Percentiles rank a stretch among this genome's conserved stretches.
phyloP scores from a whole-genome alignment of 345 rosid species.

The Hirschfeldia incana region DNA sequence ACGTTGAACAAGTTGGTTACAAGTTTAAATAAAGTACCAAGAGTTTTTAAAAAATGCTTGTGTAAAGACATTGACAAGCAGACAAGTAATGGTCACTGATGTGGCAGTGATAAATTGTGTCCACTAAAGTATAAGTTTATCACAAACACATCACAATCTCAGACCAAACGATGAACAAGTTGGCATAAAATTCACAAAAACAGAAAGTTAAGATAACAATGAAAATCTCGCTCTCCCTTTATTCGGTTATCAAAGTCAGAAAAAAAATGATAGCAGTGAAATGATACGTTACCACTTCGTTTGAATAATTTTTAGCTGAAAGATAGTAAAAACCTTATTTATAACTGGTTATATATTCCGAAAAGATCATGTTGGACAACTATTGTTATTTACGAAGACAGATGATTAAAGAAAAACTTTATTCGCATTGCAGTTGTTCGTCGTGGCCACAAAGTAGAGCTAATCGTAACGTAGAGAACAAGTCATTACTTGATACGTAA shows the following conservation, averaged over 20 bases:
- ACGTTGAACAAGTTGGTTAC: background rate
- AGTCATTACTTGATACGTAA: background rate
- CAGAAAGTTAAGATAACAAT: background rate
- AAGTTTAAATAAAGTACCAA: background rate
- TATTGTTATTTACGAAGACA: background rate
- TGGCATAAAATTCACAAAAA: background rate
- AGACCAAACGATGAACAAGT: background rate
- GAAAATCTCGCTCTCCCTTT: no score
- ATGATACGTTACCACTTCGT: background rate
- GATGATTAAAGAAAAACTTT: background rate
- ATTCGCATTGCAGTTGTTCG: background rate
- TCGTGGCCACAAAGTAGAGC: slow-evolving; percentile 11
- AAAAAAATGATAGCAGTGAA: no score
- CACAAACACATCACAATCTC: background rate
- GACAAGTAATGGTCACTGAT: slow-evolving; percentile 1
- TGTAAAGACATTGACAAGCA: background rate
- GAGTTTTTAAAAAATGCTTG: background rate
- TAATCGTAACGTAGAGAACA: slow-evolving; percentile 21
- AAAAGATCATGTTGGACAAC: background rate
- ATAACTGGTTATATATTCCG: background rate
- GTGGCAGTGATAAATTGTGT: background rate
- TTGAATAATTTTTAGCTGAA: background rate
- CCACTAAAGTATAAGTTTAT: background rate
- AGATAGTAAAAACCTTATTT: background rate
- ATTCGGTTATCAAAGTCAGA: no score